Conservation (phyloP, 2,329 filamentous ascomycete species). For the Aspergillus pseudoglaucus region DNA sequence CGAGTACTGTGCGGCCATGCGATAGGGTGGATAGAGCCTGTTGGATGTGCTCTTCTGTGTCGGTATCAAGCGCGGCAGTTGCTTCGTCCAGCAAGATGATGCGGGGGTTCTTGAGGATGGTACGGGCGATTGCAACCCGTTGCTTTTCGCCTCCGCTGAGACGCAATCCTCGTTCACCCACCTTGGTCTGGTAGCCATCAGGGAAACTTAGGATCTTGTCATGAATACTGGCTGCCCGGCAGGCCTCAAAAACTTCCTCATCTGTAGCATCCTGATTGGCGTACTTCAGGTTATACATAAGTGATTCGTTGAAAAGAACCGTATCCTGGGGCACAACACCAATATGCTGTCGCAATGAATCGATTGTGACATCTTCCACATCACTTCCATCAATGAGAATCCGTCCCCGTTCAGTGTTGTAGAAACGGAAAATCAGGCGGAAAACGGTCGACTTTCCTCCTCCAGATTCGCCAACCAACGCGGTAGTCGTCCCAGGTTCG, state of each 20-base stretch:
- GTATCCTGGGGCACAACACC: slow-evolving; percentile 97
- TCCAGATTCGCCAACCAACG: slow-evolving; percentile 91
- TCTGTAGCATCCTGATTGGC: slow-evolving; percentile 75
- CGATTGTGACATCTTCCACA: slow-evolving; percentile 80
- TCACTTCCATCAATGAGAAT: slow-evolving; percentile 81
- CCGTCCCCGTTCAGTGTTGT: slow-evolving; percentile 72
- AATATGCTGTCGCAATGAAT: slow-evolving; percentile 85
- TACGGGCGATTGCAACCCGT: slow-evolving; percentile 85
- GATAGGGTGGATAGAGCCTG: slow-evolving; percentile 75
- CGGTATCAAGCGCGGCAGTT: slow-evolving; percentile 82
- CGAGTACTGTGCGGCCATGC: slow-evolving; percentile 80
- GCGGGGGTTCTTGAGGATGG: slow-evolving; percentile 82
- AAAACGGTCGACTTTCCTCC: slow-evolving; percentile 97
- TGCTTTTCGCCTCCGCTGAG: slow-evolving; percentile 91
- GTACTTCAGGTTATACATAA: slow-evolving; percentile 93
- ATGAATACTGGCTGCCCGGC: slow-evolving; percentile 81
- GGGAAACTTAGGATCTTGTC: slow-evolving; percentile 87
- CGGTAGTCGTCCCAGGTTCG: slow-evolving; percentile 83
- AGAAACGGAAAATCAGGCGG: slow-evolving; percentile 92
- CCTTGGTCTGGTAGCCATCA: slow-evolving; percentile 80
- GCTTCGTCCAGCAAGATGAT: slow-evolving; percentile 93
- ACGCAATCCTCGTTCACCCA: slow-evolving; percentile 80
- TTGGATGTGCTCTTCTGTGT: slow-evolving; percentile 91
- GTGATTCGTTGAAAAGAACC: slow-evolving; percentile 84
- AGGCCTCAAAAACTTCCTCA: slow-evolving; percentile 75